phyloP scores from a whole-genome alignment of 805 yeast species.

The Ogataea henricii region DNA sequence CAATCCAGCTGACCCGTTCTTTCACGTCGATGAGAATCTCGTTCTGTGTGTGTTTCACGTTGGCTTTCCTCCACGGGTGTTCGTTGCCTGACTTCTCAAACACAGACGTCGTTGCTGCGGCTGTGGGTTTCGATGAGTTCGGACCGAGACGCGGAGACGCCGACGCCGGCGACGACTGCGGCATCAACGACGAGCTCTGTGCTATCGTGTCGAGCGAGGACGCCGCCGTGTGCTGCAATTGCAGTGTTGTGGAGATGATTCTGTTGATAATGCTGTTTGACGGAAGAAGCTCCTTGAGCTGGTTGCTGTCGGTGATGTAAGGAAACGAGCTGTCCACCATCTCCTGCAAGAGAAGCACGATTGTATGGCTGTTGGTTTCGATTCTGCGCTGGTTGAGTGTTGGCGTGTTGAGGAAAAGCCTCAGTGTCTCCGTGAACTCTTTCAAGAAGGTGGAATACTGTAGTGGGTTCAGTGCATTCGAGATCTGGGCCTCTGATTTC shows the following conservation, averaged over 20 bases:
- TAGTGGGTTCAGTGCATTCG: conserved; percentile 41
- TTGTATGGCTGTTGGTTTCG: conserved; percentile 67
- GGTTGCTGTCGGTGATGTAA: conserved; percentile 67
- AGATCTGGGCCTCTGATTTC: conserved; percentile 6
- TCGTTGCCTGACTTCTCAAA: conserved; percentile 39
- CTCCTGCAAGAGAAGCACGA: conserved; percentile 71
- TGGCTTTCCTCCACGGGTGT: conserved; percentile 78
- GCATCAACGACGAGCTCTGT: conserved; percentile 26
- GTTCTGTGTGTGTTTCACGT: conserved; percentile 73
- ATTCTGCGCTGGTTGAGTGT: conserved; percentile 61
- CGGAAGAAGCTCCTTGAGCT: conserved; percentile 70
- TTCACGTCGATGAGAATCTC: conserved; percentile 84
- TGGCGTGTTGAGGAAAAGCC: conserved; percentile 43
- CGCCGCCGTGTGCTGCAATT: conserved; percentile 35
- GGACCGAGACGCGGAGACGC: conserved; percentile 12
- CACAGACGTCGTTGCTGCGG: conserved; percentile 19
- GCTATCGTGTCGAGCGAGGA: conserved; percentile 32
- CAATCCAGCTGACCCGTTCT: conserved; percentile 62
- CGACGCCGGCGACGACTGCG: conserved; percentile 18
- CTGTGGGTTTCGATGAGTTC: conserved; percentile 14
- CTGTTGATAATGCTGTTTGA: conserved; percentile 56
- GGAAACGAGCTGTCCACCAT: conserved; percentile 81
- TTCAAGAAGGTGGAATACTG: conserved; percentile 44
- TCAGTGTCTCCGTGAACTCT: conserved; percentile 41
- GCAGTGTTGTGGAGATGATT: conserved; percentile 45